Evolutionary conservation across 2,329 filamentous ascomycete species (phyloP).

Genomic region (Fusarium humuli): DNA sequence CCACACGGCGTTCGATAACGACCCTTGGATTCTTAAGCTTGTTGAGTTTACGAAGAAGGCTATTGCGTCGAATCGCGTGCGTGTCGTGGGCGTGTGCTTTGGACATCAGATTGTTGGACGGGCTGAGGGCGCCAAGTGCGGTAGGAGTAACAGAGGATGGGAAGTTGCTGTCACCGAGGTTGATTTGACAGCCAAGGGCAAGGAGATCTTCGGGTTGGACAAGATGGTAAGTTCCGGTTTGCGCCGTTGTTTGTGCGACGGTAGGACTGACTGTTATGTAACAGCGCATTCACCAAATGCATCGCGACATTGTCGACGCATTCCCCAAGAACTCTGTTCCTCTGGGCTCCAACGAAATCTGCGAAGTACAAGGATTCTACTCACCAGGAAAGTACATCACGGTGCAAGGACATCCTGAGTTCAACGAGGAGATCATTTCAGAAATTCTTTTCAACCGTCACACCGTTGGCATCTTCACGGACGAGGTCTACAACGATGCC

Average conservation of each 20-base stretch:
- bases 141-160: slow-evolving; percentile 56
- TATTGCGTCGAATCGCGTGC: slow-evolving; percentile 64
- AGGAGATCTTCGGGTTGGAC: slow-evolving; percentile 53
- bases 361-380: slow-evolving; percentile 59
- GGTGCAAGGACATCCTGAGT: slow-evolving; percentile 63
- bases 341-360: slow-evolving; percentile 56
- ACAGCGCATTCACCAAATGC: slow-evolving; percentile 60
- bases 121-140: slow-evolving; percentile 54
- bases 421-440: slow-evolving; percentile 55
- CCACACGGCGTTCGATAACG: slow-evolving; percentile 59
- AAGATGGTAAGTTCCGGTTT: slow-evolving; percentile 51
- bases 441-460: slow-evolving; percentile 64
- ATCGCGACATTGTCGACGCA: slow-evolving; percentile 58
- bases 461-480: slow-evolving; percentile 74
- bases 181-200: slow-evolving; percentile 54
- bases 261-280: slow-evolving; percentile 60
- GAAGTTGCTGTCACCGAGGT: slow-evolving; percentile 59
- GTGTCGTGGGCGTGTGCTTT: slow-evolving; percentile 65
- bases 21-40: slow-evolving; percentile 59
- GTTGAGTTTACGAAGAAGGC: slow-evolving; percentile 53
- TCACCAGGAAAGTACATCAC: slow-evolving; percentile 53
- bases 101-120: slow-evolving; percentile 62
- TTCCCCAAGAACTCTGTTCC: slow-evolving; percentile 55
- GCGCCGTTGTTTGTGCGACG: slow-evolving; percentile 65
- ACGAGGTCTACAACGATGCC: slow-evolving; percentile 76